These are phyloP conservation scores for Calonectria pteridis DNA, from an alignment of 2,329 filamentous ascomycete genomes.

Conservation along the genomic window DNA sequence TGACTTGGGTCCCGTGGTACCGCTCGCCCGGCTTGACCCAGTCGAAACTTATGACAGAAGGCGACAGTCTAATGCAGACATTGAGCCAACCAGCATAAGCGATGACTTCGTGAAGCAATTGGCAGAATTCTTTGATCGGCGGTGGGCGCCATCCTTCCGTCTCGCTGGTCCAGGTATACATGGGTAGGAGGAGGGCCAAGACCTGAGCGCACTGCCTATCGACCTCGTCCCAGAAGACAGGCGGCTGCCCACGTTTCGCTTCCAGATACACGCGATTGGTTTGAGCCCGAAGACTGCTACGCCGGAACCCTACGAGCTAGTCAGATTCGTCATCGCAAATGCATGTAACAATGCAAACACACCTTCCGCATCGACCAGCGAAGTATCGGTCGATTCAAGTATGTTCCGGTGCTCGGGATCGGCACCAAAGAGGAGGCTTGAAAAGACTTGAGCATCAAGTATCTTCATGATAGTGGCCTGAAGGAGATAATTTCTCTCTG, in stretches of 20 bases:
- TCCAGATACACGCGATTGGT: constrained; percentile 43
- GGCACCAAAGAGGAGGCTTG: constrained; percentile 49
- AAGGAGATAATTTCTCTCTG: constrained; percentile 43
- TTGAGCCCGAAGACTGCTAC: constrained; percentile 42
- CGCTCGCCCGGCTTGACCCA: constrained; percentile 48
- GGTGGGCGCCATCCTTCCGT: constrained; percentile 17
- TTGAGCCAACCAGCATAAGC: constrained; percentile 48
- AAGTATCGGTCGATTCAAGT: constrained; percentile 40
- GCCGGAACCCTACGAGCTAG: constrained; percentile 45
- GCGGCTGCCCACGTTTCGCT: constrained; percentile 32
- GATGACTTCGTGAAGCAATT: constrained; percentile 46
- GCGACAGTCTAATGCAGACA: constrained; percentile 43
- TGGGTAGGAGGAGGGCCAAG: constrained; percentile 41
- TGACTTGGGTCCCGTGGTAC: constrained; percentile 37
- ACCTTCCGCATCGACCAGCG: constrained; percentile 46
- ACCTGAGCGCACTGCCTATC: constrained; percentile 43
- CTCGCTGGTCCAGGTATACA: constrained; percentile 36
- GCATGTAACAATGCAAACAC: constrained; percentile 12
- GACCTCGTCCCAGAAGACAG: constrained; percentile 48
- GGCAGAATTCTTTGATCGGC: constrained; percentile 32
- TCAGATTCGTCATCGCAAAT: not conserved
- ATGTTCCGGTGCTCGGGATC: constrained; percentile 36
- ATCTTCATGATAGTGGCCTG: constrained; percentile 47
- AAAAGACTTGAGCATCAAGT: constrained; percentile 45
- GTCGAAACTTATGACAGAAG: constrained; percentile 39